Conservation (phyloP, 1,284 basidiomycete genomes). For the Inonotus obliquus region DNA sequence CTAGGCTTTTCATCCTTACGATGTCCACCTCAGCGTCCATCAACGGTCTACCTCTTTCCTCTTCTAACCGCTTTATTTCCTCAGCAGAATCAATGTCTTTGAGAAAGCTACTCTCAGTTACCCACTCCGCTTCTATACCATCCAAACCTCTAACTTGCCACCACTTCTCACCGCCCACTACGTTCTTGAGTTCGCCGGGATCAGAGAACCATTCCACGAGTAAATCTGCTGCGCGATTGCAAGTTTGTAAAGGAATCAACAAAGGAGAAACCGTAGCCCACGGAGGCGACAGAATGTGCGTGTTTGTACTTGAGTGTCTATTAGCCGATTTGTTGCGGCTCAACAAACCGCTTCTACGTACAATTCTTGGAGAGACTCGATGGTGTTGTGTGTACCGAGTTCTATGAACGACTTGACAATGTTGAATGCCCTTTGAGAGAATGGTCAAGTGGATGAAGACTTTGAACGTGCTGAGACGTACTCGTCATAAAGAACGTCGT, state of each 20-base stretch:
- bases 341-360: slow-evolving; percentile 27
- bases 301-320: slow-evolving; percentile 52
- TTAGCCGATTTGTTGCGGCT: background rate
- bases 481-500: slow-evolving; percentile 63
- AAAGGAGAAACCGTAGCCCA: slow-evolving; percentile 72
- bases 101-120: slow-evolving; percentile 54
- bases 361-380: slow-evolving; percentile 60
- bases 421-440: slow-evolving; percentile 46
- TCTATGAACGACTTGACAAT: slow-evolving; percentile 66
- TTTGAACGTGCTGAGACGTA: slow-evolving; percentile 28
- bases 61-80: slow-evolving; percentile 26
- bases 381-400: slow-evolving; percentile 52
- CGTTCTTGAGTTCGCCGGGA: slow-evolving; percentile 60
- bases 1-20: slow-evolving; percentile 49
- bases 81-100: slow-evolving; percentile 22
- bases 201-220: slow-evolving; percentile 75
- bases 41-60: slow-evolving; percentile 18
- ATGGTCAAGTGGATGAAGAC: background rate
- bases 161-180: slow-evolving; percentile 81
- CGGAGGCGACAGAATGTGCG: slow-evolving; percentile 71
- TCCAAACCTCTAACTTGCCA: slow-evolving; percentile 76
- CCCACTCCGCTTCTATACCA: slow-evolving; percentile 77
- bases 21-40: slow-evolving; percentile 38
- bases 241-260: slow-evolving; percentile 56
- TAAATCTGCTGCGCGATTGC: slow-evolving; percentile 67